Conservation (phyloP, 257 asterid genomes). For the Ballota nigra region DNA sequence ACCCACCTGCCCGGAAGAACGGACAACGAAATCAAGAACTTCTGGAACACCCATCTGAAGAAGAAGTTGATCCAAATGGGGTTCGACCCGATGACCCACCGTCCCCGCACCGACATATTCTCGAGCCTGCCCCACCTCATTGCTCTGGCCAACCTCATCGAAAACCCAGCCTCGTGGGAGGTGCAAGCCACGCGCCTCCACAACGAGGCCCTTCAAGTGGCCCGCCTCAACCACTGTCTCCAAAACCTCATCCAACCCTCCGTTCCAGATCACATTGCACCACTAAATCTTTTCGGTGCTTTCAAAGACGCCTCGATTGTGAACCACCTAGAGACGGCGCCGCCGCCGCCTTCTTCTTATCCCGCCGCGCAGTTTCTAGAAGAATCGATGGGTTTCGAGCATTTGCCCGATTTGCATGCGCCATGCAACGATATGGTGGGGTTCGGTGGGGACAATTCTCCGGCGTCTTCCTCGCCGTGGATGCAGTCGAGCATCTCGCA, state of each 20-base stretch:
- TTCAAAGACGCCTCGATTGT: constrained; percentile 28
- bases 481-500: constrained; percentile 21
- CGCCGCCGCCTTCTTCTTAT: constrained; percentile 26
- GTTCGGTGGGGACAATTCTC: constrained; percentile 27
- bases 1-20: constrained; percentile 78
- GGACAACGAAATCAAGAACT: constrained; percentile 79
- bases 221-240: constrained; percentile 58
- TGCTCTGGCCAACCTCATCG: constrained; percentile 68
- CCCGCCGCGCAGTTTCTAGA: constrained; percentile 20
- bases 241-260: constrained; percentile 49
- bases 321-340: constrained; percentile 20
- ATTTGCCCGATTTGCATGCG: constrained; percentile 54
- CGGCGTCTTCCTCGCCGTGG: constrained; percentile 34
- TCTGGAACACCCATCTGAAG: constrained; percentile 85
- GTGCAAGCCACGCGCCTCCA: constrained; percentile 63
- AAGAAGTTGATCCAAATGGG: constrained; percentile 85
- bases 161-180: constrained; percentile 52
- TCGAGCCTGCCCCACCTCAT: constrained; percentile 67
- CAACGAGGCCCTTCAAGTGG: constrained; percentile 54
- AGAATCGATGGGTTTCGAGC: constrained; percentile 44
- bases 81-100: constrained; percentile 85
- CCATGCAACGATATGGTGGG: constrained; percentile 38
- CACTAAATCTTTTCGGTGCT: constrained; percentile 22
- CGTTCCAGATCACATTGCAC: constrained; percentile 13
- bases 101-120: constrained; percentile 68